Base-by-base conservation (phyloP, 805 yeast species). In the Lipomyces oligophaga region DNA sequence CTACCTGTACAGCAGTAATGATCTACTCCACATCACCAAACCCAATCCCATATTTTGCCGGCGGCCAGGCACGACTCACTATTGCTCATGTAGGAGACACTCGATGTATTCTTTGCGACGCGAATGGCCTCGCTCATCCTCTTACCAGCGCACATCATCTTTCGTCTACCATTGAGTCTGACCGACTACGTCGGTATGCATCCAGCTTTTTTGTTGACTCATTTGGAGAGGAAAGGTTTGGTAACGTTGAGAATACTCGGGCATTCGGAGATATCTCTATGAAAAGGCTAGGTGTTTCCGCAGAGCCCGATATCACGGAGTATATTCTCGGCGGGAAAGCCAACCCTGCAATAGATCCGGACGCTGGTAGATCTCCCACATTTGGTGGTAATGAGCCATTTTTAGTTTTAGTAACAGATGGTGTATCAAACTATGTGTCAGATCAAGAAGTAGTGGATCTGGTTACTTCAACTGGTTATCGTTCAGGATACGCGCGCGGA, bases 51-150 rank as follows among this genome's bases (percentile, higher is more conserved):
- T 83, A 74, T 64, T 82, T 89, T 67, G 35, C 81, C n/a, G 70
- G 73, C 6, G 81, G 84, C 3, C 68, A 83, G 10, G 72, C 86
- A 19, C 79, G 80, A 58, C 65, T 93, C 19, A 74, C 85, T 0
- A 77, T 89, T 16, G 89, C 94, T 1, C 98, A 93, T 61, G 80
- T 90, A 11, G 98, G 98, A 4, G 98, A 93, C 63, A 84, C 97
- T 2, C 77, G 85, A 52, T 87, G 94, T 4, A 74, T 93, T 2
- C 59, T 93, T n/a, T 84, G 93, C 54, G 97, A 89, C 65, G 75
- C 74, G 46, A 65, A 73, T 45, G 97, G 97, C 2, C 68, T 76
- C 33, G 95, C 95, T 0, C 89, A 82, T 57, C 72, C 85, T 16
- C 68, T 93, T 41, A 85, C 95, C 1, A 72, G 77, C 30, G 77